Evolutionary conservation across 495 filamentous ascomycete genomes (phyloP).

Genomic region (Extremus antarcticus): DNA sequence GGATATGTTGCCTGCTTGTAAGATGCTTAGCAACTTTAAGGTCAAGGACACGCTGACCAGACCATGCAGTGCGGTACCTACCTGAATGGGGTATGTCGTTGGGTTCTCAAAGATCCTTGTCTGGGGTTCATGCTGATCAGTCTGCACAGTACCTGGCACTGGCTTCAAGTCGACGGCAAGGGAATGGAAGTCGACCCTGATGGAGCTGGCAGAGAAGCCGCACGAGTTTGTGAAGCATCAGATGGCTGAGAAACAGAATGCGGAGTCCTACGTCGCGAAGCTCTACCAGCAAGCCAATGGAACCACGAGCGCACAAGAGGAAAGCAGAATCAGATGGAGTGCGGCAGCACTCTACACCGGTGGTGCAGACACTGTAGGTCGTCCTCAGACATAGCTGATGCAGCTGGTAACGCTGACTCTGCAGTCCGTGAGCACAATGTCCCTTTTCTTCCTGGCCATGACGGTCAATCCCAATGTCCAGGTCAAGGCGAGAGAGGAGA

Average conservation of each 20-base stretch:
- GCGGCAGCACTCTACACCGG: constrained; percentile 45
- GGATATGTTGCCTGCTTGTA: constrained; percentile 34
- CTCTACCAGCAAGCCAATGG: constrained; percentile 17
- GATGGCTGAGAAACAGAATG: constrained; percentile 28
- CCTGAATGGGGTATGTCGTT: constrained; percentile 35
- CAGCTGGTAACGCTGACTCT: too few relatives aligned
- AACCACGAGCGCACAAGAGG: constrained; percentile 23
- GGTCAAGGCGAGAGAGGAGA: constrained; percentile 45
- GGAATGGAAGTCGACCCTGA: constrained; percentile 11
- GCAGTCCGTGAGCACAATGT: constrained; percentile 20
- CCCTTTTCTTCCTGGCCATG: constrained; percentile 39
- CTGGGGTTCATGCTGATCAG: neutral
- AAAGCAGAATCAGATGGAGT: constrained; percentile 34
- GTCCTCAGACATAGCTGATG: too few relatives aligned
- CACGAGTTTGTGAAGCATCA: constrained; percentile 35
- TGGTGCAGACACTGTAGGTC: constrained; percentile 43
- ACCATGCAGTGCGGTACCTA: constrained; percentile 16
- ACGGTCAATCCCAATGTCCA: constrained; percentile 40
- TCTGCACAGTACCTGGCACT: constrained; percentile 33
- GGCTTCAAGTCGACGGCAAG: constrained; percentile 30
- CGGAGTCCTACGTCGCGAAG: constrained; percentile 1
- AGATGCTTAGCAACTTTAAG: neutral
- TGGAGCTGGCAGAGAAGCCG: constrained; percentile 26
- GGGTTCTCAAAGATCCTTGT: too few relatives aligned
- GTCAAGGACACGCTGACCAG: too few relatives aligned